phyloP scores from a whole-genome alignment of 768 basidiomycete species.

The Crassisporium funariophilum region DNA sequence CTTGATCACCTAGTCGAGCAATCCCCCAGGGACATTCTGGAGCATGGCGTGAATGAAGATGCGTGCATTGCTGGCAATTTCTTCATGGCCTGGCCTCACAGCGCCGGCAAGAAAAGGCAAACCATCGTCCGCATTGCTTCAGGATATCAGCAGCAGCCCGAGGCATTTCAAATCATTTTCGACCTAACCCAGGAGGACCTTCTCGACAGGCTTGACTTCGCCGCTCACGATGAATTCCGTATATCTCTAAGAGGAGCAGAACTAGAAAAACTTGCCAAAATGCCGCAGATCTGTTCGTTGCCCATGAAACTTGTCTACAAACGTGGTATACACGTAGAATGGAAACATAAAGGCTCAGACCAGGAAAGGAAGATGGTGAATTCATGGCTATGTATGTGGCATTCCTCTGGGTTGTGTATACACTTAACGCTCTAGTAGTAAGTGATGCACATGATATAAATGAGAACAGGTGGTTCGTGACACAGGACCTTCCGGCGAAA shows the following conservation, averaged over 20 bases:
- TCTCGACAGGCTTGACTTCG: conserved; percentile 39
- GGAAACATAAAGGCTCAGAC: conserved; percentile 15
- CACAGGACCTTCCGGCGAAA: conserved; percentile 4
- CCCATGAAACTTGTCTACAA: conserved; percentile 44
- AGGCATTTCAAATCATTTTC: conserved; percentile 17
- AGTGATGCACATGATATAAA: not conserved
- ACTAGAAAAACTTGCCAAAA: conserved; percentile 28
- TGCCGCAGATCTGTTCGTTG: conserved; percentile 32
- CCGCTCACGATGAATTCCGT: conserved; percentile 43
- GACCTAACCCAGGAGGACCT: conserved; percentile 27
- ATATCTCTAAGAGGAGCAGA: conserved; percentile 49
- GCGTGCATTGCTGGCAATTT: conserved; percentile 21
- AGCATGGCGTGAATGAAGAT: conserved; percentile 18
- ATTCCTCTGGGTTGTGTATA: not conserved
- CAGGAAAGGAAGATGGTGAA: conserved; percentile 23
- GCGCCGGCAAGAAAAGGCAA: conserved; percentile 7
- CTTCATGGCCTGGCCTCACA: conserved; percentile 17
- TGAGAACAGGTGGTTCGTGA: conserved; percentile 16
- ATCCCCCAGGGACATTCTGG: conserved; percentile 14
- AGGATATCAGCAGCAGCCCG: not conserved
- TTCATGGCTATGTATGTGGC: conserved; percentile 30
- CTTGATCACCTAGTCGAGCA: conserved; percentile 13
- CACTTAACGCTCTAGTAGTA: not conserved
- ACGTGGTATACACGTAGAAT: conserved; percentile 33
- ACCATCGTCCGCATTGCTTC: conserved; percentile 9